A percentile compares a stretch with the other conserved stretches of the same genome.
Evolutionary conservation across 1,139 yeast genomes (phyloP).

Genomic region (Yamadazyma membranifaciens): DNA sequence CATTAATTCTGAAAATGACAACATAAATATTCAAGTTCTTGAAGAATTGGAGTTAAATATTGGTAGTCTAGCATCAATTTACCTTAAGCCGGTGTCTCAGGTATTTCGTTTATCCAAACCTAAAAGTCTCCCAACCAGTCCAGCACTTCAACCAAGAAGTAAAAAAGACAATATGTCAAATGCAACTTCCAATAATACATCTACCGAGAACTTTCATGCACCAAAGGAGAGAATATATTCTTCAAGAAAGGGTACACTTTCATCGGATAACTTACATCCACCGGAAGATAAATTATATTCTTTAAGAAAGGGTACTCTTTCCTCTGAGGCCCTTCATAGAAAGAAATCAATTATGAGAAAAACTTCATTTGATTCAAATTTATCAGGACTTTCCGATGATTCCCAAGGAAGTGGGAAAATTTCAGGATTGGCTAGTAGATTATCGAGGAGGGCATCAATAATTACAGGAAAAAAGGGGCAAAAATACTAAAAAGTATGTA

Average conservation of each 20-base stretch:
- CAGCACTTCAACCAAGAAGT: constrained; percentile 51
- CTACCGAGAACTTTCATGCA: too few relatives aligned
- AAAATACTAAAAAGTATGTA: constrained; percentile 6
- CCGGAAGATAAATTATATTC: constrained; percentile 10
- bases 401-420: constrained; percentile 7
- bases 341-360: constrained; percentile 16
- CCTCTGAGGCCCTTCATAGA: constrained; percentile 13
- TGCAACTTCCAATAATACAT: background rate
- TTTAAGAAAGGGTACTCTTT: constrained; percentile 10
- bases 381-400: constrained; percentile 16
- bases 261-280: constrained; percentile 10
- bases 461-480: constrained; percentile 22
- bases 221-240: too few relatives aligned
- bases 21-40: constrained; percentile 64
- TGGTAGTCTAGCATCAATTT: constrained; percentile 81
- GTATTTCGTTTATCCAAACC: constrained; percentile 70
- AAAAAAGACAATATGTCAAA: constrained; percentile 7
- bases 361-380: constrained; percentile 16
- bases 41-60: constrained; percentile 82
- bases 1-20: constrained; percentile 67
- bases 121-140: constrained; percentile 54
- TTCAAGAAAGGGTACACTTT: constrained; percentile 6
- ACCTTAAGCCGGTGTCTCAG: constrained; percentile 75
- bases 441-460: constrained; percentile 34
- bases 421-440: constrained; percentile 26